Base-by-base conservation (phyloP, 768 basidiomycete genomes). In the Rhodotorula toruloides region DNA sequence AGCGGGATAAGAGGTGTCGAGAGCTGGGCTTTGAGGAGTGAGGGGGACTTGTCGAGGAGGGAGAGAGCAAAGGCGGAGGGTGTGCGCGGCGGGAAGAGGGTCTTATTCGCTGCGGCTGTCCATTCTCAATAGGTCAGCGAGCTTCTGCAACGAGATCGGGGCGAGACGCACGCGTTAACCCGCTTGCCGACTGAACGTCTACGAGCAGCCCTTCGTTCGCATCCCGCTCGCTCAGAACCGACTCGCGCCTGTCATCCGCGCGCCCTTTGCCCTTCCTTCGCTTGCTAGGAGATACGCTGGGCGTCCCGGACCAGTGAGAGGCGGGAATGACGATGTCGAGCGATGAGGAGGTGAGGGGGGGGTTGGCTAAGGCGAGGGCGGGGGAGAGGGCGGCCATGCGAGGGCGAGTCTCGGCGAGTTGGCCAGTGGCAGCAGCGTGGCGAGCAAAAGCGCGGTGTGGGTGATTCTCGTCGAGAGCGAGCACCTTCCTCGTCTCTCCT, bases 31-130 rank as follows among this genome's bases (percentile, higher is more conserved):
- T 62, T 55, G 44, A 46, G 53, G 29, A 62, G 29, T 4, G 52
- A 54, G 29, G 61, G 61, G 16, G 61, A 47, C 36, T 46, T 48
- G 61, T 62, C 61, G 53, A 62, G 61, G 46, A 62, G 61, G 12
- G 61, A 62, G 46, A 46, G 53, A 39, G 61, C 37, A 31, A 54
- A 47, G 19, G 42, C 27, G 3, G 34, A 37, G 25, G 40, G 59
- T 1, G 34, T 27, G 12, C 32, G 29, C 4, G 29, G 48, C 25
- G 13, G 31, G 5, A 4, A 22, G 10, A 22, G 36, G 31, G 50
- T 19, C 52, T 8, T 25, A 2, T 22, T 25, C 0, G 36, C 52
- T 16, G 50, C 50, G 17, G 50, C 4, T 29, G 50, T 7, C 31
- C 2, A 34, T 36, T 13, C 6, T 36, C 31, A 16, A 46, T 25